Percentiles rank a stretch among this genome's conserved stretches.
Conservation (phyloP, 257 asterid species). For the Petunia axillaris region DNA sequence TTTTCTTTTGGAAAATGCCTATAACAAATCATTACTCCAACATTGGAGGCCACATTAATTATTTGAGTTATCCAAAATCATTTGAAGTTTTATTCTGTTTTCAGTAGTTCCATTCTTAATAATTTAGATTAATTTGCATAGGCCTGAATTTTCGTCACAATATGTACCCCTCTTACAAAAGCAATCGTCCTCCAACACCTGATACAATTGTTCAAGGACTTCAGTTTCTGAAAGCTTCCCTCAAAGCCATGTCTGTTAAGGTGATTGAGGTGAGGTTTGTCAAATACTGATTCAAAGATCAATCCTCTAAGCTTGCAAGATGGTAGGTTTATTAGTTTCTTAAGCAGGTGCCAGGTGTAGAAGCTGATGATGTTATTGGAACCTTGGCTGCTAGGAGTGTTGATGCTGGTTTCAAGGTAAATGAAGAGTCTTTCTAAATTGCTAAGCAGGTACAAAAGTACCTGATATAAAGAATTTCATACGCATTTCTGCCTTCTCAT, state of each 20-base stretch:
- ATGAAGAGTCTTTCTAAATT: conserved; percentile 9
- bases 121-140: conserved; percentile 41
- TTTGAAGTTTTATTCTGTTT: conserved; percentile 10
- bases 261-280: conserved; percentile 77
- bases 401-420: conserved; percentile 82
- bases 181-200: conserved; percentile 98
- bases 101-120: conserved; percentile 10
- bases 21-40: neutral
- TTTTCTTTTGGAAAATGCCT: neutral
- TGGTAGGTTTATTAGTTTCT: conserved; percentile 30
- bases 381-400: conserved; percentile 90
- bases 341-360: conserved; percentile 97
- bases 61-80: neutral
- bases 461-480: conserved; percentile 17
- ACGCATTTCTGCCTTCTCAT: neutral
- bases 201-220: conserved; percentile 97
- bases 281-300: conserved; percentile 23
- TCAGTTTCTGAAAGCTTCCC: conserved; percentile 92
- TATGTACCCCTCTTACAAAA: conserved; percentile 85
- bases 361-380: conserved; percentile 99
- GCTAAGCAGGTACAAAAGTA: conserved; percentile 10
- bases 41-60: neutral
- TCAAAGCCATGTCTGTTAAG: conserved; percentile 94
- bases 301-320: neutral
- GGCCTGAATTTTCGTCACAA: conserved; percentile 95